Conservation (phyloP, 345 rosid genomes). For the Salix caprea region DNA sequence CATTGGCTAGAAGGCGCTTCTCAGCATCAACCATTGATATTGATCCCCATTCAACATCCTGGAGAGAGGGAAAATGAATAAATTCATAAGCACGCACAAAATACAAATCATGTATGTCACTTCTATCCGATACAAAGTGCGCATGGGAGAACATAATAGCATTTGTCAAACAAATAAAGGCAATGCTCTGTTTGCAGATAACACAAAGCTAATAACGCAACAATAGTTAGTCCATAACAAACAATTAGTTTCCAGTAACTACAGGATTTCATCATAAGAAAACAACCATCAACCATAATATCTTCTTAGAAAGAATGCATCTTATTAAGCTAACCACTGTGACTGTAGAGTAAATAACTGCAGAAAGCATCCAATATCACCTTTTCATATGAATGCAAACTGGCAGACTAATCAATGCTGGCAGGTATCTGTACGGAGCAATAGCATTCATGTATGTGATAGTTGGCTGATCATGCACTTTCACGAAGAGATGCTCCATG, state of each 20-base stretch:
- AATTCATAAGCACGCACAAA: neutral
- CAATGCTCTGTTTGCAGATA: neutral
- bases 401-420: neutral
- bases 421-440: neutral
- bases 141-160: neutral
- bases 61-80: conserved; percentile 15
- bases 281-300: neutral
- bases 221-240: neutral
- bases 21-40: conserved; percentile 69
- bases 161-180: neutral
- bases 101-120: neutral
- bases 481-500: neutral
- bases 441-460: neutral
- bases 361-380: neutral
- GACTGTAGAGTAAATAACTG: neutral
- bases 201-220: neutral
- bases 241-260: neutral
- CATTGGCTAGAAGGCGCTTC: conserved; percentile 86
- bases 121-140: neutral
- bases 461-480: too few relatives aligned
- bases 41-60: conserved; percentile 86
- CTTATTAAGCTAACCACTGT: neutral
- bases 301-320: neutral
- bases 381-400: neutral
- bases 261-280: neutral